Base-by-base conservation (phyloP, 768 basidiomycete species). In the Xerocomellus dryophilus region DNA sequence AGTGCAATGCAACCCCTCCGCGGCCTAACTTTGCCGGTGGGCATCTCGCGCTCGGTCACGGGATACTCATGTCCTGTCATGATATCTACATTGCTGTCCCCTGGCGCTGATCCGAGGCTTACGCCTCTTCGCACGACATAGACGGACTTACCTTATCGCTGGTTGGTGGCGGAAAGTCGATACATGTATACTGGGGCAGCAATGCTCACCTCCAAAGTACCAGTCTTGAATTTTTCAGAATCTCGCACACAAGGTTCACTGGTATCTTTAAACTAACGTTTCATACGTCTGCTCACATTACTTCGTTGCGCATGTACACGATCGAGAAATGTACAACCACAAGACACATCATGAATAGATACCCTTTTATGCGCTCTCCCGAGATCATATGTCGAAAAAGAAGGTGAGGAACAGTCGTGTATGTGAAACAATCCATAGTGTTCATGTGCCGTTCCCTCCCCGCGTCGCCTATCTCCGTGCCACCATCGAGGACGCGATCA, bases 401-500 rank as follows among this genome's bases (percentile, higher is more conserved):
- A 20, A 35, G 10, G 10, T 12, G 15, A 39, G 7, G 39, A 21
- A 29, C 12, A 23, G 17, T 31, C n/a, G 17, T 23, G 9, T 21
- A 31, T 29, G 27, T 17, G 29, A 31, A 40, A 7, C 44, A 49
- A 27, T 51, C 43, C 34, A 20, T 11, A 15, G n/a, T 15, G 15
- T 31, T 29, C 25, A 21, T 17, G 14, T 36, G 29, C 12, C 14
- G n/a, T 32, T 29, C n/a, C 12, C 18, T 14, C 17, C 36, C 14
- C 10, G 3, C 18, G 15, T 27, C n/a, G 2, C 46, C 59, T 27
- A 67, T 50, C 61, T 61, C 44, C 67, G 59, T 14, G 58, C 55
- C 17, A 47, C 67, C 47, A 81, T 51, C 49, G 77, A 68, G 7
- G 81, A 78, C 44, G 79, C 81, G 47, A 81, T 74, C 70, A 88